phyloP scores from a whole-genome alignment of 768 basidiomycete genomes.

The Infundibulicybe gibba region DNA sequence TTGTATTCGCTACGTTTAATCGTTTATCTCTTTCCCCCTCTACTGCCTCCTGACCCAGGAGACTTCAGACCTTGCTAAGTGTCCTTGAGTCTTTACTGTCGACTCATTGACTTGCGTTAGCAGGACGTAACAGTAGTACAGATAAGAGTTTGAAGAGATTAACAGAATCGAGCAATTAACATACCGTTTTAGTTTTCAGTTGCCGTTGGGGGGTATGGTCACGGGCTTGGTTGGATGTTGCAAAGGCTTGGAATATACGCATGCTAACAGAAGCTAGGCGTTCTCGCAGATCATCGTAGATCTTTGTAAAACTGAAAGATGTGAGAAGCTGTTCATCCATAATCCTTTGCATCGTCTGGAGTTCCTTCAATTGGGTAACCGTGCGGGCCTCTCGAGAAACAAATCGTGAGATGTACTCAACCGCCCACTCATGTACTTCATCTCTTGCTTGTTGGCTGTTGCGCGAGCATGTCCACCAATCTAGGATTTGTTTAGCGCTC shows the following conservation, averaged over 20 bases:
- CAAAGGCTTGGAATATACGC: constrained; percentile 10
- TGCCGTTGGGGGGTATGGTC: too few relatives aligned
- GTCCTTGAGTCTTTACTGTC: too few relatives aligned
- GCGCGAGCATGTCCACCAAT: constrained; percentile 18
- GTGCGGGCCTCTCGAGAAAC: constrained; percentile 20
- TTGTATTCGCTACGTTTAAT: too few relatives aligned
- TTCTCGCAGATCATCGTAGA: constrained; percentile 13
- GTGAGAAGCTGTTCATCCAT: constrained; percentile 4
- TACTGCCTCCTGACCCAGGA: too few relatives aligned
- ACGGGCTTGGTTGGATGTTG: constrained; percentile 9
- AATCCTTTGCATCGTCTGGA: constrained; percentile 2
- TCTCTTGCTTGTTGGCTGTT: constrained; percentile 11
- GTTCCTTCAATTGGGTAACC: constrained; percentile 11
- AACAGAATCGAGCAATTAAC: too few relatives aligned
- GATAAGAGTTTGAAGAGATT: too few relatives aligned
- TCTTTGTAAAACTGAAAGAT: constrained; percentile 16
- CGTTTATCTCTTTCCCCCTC: too few relatives aligned
- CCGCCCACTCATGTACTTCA: constrained; percentile 18
- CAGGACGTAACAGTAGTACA: too few relatives aligned
- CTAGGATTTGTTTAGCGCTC: constrained; percentile 12
- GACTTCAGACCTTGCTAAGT: too few relatives aligned
- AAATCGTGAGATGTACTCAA: constrained; percentile 12
- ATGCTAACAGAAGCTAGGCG: constrained; percentile 8
- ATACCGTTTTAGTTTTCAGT: too few relatives aligned
- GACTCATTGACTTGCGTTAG: too few relatives aligned